Percentiles rank a stretch among this genome's conserved stretches.
phyloP scores from a whole-genome alignment of 306 rosid species.

The Fragaria nilgerrensis region DNA sequence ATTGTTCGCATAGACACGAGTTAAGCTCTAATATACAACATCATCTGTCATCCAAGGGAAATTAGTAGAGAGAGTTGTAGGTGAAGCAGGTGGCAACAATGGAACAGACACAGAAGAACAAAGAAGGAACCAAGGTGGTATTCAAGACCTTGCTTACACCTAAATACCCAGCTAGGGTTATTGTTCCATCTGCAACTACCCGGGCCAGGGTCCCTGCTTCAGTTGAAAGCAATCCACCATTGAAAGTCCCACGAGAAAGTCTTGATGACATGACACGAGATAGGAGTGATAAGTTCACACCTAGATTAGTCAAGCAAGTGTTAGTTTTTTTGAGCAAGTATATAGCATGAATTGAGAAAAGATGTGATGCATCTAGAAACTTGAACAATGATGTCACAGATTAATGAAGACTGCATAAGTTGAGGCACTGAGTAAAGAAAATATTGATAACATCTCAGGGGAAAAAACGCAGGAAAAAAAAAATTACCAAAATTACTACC shows the following conservation, averaged over 20 bases:
- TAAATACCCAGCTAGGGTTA: conserved; percentile 67
- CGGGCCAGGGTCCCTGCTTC: conserved; percentile 93
- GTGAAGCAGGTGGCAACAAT: conserved; percentile 67
- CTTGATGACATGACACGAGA: conserved; percentile 81
- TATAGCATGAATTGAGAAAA: background rate
- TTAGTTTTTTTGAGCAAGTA: conserved; percentile 5
- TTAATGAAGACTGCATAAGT: background rate
- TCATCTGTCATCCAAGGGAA: background rate
- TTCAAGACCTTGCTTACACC: conserved; percentile 61
- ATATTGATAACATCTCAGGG: background rate
- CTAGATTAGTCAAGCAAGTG: conserved; percentile 39
- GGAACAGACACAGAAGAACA: conserved; percentile 64
- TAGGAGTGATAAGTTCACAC: conserved; percentile 81
- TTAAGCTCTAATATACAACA: conserved; percentile 25
- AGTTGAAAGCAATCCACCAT: conserved; percentile 80
- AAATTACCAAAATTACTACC: background rate
- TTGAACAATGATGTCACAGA: background rate
- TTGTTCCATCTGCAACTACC: conserved; percentile 82
- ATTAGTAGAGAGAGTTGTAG: conserved; percentile 81
- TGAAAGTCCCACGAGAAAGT: conserved; percentile 77
- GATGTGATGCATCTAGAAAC: background rate
- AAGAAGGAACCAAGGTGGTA: conserved; percentile 66
- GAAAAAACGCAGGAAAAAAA: background rate
- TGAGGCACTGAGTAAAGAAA: background rate
- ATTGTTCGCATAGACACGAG: conserved; percentile 12